Evolutionary conservation across 768 basidiomycete genomes (phyloP).

Genomic region (Phaffia australis): DNA sequence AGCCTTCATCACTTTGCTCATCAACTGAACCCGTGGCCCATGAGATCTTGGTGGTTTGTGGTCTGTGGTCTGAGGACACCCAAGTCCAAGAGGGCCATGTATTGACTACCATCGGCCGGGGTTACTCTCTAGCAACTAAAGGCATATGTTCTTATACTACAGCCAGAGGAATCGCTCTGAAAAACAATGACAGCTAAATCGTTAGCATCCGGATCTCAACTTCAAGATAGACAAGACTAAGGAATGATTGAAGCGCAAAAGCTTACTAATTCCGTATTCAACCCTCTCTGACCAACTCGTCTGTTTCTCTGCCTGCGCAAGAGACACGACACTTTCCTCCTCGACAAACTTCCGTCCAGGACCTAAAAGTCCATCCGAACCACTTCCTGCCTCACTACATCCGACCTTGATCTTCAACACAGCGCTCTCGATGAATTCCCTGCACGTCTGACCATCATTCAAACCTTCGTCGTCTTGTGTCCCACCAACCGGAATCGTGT

Average conservation of each 20-base stretch:
- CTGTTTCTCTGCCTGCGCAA: conserved; percentile 70
- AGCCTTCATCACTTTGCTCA: too few relatives aligned
- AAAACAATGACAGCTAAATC: background rate
- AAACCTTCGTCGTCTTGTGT: conserved; percentile 46
- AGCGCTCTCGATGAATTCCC: conserved; percentile 64
- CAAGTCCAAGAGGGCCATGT: too few relatives aligned
- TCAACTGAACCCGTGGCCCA: too few relatives aligned
- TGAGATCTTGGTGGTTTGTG: too few relatives aligned
- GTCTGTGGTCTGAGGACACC: too few relatives aligned
- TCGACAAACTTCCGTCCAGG: conserved; percentile 45
- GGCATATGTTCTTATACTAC: too few relatives aligned
- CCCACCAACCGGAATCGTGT: conserved; percentile 39
- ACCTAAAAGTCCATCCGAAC: conserved; percentile 30
- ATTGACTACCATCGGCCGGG: too few relatives aligned
- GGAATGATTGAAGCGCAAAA: conserved; percentile 32
- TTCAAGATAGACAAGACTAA: background rate
- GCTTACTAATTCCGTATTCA: conserved; percentile 83
- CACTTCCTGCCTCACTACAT: conserved; percentile 51
- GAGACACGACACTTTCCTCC: conserved; percentile 49
- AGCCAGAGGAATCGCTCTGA: conserved; percentile 3
- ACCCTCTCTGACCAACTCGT: conserved; percentile 82
- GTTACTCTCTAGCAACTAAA: too few relatives aligned
- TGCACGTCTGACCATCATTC: conserved; percentile 53
- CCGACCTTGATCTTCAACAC: conserved; percentile 59
- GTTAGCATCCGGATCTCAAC: background rate